Conservation (phyloP, 2,329 filamentous ascomycete genomes). For the Stemphylium beticola region DNA sequence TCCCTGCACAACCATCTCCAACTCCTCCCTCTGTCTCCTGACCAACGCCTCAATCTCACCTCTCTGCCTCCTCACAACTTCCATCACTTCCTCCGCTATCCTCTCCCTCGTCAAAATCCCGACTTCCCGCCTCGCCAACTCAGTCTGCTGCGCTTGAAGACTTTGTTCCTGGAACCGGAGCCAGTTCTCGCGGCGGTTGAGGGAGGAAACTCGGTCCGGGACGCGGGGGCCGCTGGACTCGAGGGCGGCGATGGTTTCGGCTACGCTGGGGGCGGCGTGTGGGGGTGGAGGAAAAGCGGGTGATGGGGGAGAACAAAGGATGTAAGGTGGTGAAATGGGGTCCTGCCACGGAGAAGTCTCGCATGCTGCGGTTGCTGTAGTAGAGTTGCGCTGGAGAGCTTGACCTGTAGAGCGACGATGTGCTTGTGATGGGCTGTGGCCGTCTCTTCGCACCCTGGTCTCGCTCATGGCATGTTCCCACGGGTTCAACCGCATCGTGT, state of each 20-base stretch:
- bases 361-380: too few species aligned
- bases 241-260: too few species aligned
- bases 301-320: neutral
- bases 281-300: neutral
- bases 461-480: neutral
- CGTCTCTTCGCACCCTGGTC: neutral
- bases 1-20: neutral
- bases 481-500: neutral
- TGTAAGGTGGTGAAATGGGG: neutral
- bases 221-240: neutral
- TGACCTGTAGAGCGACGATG: neutral
- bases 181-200: neutral
- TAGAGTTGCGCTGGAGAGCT: too few species aligned
- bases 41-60: conserved; percentile 7
- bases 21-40: conserved; percentile 6
- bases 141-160: neutral
- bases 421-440: neutral
- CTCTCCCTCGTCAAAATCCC: neutral
- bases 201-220: neutral
- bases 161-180: neutral
- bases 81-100: neutral
- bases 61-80: neutral
- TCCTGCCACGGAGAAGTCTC: neutral
- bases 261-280: neutral
- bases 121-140: neutral